Evolutionary conservation across 768 basidiomycete species (phyloP), one percentile per base, ranked within the genome.

Genomic region (Serendipita sp.): DNA sequence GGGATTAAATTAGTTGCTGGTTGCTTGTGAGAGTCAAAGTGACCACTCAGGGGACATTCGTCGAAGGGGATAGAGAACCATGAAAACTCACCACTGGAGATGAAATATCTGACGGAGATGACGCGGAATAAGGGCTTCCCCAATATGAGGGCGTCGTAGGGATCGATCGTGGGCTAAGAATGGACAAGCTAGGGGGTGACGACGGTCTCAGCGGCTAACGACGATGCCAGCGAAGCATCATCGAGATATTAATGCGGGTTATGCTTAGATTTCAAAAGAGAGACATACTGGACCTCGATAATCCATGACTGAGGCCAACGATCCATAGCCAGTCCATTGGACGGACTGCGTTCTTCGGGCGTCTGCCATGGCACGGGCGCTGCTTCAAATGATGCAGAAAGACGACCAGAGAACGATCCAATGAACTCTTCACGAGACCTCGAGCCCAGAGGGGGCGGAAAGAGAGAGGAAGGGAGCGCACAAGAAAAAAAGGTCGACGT

Each of bases 241-340:
- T 60, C 35, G 10, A n/a, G 11, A 30, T 3, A 60, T 60, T 28
- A 60, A 51, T 18, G 30, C 48, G 30, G n/a, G n/a, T 18, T 8
- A 18, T 51, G 56, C 16, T 32, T 28, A 60, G 34, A 60, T 24
- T 28, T 28, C 56, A 60, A 10, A 60, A 7, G 3, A n/a, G 8
- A 32, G 10, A 60, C 56, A 10, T 32, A 60, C 56, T n/a, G 34
- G 35, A 35, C 34, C 56, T 30, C 35, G 8, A 60, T 28, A 60
- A 35, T 60, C 35, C 24, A 60, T 24, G 16, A 60, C 35, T 24
- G 56, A 30, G 24, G 18, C 56, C 28, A 60, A 37, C 16, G 56
- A 60, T n/a, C 56, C 56, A 35, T 60, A 60, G 56, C 56, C 56
- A 4, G 56, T 60, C 56, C 56, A 60, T 60, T 60, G 56, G 24